Evolutionary conservation across 192 early-diverging fungal species (phyloP).

Genomic region (Mortierella claussenii): DNA sequence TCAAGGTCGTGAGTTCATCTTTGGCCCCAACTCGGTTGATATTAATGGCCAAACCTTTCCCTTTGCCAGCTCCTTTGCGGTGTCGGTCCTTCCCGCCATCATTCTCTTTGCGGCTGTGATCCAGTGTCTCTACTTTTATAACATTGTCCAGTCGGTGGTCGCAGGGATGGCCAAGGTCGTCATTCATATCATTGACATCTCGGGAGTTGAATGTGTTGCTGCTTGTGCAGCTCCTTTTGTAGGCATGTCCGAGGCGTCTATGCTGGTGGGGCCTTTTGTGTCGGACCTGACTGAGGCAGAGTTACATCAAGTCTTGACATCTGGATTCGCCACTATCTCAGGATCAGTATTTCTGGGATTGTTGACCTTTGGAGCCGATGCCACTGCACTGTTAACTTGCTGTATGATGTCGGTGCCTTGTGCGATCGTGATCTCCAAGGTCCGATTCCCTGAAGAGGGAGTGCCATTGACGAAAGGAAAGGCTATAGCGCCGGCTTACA

Average conservation of each 20-base stretch:
- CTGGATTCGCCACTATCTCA: slow-evolving; percentile 91
- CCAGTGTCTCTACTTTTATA: slow-evolving; percentile 84
- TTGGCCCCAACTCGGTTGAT: slow-evolving; percentile 61
- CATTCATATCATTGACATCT: slow-evolving; percentile 74
- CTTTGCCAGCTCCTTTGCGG: slow-evolving; percentile 62
- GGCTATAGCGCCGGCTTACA: slow-evolving; percentile 65
- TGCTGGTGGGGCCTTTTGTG: slow-evolving; percentile 84
- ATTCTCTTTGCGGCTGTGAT: slow-evolving; percentile 90
- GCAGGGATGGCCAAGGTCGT: slow-evolving; percentile 70
- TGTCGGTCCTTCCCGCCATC: slow-evolving; percentile 81
- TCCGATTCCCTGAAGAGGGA: slow-evolving; percentile 85
- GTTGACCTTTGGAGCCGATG: slow-evolving; percentile 71
- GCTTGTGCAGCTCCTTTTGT: slow-evolving; percentile 88
- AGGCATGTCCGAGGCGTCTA: slow-evolving; percentile 82
- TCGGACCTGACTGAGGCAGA: slow-evolving; percentile 86
- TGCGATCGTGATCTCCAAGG: slow-evolving; percentile 84
- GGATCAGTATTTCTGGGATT: slow-evolving; percentile 86
- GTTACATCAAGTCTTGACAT: slow-evolving; percentile 87
- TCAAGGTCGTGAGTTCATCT: slow-evolving; percentile 77
- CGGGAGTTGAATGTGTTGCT: slow-evolving; percentile 87
- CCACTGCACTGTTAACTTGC: slow-evolving; percentile 76
- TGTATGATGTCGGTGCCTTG: slow-evolving; percentile 93
- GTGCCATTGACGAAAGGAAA: slow-evolving; percentile 78
- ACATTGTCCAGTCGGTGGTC: slow-evolving; percentile 87
- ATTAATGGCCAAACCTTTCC: slow-evolving; percentile 17